Evolutionary conservation across 78 protist species (phyloP).

Genomic region (Chrysochromulina parva): DNA sequence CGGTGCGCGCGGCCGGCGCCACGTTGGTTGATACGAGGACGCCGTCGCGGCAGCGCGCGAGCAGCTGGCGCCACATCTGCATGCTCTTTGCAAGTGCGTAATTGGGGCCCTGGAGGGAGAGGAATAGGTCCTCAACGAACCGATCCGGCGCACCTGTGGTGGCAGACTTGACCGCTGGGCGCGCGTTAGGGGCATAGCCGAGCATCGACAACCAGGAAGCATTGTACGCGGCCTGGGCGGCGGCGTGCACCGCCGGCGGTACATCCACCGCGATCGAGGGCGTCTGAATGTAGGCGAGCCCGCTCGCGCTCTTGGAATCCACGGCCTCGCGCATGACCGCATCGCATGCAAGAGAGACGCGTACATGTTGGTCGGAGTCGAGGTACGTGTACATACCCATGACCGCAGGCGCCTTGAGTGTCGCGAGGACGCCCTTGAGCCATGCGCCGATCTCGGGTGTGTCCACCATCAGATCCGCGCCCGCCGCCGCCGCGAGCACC

Average conservation of each 20-base stretch:
- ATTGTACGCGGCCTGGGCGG: neutral
- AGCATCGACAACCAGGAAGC: neutral
- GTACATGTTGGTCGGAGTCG: neutral
- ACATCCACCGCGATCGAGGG: neutral
- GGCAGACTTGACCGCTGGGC: neutral
- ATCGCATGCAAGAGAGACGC: neutral
- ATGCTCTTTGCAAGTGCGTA: neutral
- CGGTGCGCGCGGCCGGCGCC: neutral
- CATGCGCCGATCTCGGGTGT: neutral
- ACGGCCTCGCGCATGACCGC: neutral
- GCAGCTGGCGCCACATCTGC: neutral
- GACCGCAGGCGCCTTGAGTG: neutral
- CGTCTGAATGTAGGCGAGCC: neutral
- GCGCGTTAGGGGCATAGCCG: neutral
- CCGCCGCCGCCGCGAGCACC: neutral
- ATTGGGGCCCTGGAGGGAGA: neutral
- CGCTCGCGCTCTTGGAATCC: neutral
- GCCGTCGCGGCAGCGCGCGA: neutral
- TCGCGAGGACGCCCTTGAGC: neutral
- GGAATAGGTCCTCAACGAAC: neutral
- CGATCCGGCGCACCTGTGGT: neutral
- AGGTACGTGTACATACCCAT: neutral
- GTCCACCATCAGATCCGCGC: neutral
- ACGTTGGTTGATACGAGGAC: neutral
- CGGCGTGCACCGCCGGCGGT: neutral